Evolutionary conservation across 371 early-diverging fungal genomes (phyloP).

Genomic region (Mortierella sp.): DNA sequence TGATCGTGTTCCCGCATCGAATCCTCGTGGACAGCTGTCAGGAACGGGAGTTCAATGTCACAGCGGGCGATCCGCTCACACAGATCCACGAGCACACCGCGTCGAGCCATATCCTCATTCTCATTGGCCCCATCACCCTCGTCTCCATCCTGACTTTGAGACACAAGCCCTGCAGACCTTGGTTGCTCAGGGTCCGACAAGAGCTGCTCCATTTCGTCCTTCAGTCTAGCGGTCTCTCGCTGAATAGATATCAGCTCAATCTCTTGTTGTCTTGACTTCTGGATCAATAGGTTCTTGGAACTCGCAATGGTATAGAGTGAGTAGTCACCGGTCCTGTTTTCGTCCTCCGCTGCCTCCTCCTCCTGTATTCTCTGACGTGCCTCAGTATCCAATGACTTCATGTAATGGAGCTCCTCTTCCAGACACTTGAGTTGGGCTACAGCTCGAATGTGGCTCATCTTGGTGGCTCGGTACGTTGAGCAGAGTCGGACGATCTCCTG

Average conservation of each 20-base stretch:
- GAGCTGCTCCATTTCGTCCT: constrained; percentile 44
- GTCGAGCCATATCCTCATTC: not conserved
- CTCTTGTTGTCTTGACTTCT: constrained; percentile 43
- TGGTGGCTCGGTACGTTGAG: constrained; percentile 47
- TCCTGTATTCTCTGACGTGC: constrained; percentile 4
- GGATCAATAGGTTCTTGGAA: constrained; percentile 30
- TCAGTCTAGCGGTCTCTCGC: constrained; percentile 32
- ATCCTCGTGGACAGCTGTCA: constrained; percentile 36
- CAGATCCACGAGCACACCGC: constrained; percentile 45
- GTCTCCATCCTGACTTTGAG: not conserved
- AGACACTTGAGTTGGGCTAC: constrained; percentile 43
- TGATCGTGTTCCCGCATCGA: constrained; percentile 24
- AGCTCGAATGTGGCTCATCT: constrained; percentile 54
- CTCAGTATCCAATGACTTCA: constrained; percentile 27
- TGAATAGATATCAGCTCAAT: constrained; percentile 50
- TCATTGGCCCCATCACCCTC: not conserved
- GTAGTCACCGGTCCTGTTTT: constrained; percentile 22
- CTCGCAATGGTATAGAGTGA: constrained; percentile 24
- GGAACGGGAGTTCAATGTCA: constrained; percentile 39
- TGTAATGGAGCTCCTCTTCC: constrained; percentile 38
- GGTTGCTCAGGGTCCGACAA: constrained; percentile 30
- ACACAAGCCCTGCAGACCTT: not conserved
- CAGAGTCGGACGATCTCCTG: constrained; percentile 44
- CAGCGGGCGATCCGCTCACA: constrained; percentile 43
- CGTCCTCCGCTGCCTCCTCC: not conserved